Evolutionary conservation across 73 alveolate genomes (phyloP), one percentile per base, ranked within the genome.

Genomic region (Vitrella brassicaformis): DNA sequence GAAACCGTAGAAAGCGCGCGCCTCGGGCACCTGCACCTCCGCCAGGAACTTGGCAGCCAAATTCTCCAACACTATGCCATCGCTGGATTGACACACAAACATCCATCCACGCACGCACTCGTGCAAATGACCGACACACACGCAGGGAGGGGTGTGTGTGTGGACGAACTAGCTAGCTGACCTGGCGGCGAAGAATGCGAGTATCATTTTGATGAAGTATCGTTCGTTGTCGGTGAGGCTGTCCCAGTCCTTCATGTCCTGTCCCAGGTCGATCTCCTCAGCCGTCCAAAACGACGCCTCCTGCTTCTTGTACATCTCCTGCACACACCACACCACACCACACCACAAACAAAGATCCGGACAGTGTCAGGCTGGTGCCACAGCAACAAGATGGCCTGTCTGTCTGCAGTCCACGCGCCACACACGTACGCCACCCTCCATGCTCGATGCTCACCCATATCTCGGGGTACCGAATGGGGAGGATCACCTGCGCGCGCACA

Each of bases 1-100:
- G 90, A 94, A 94, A 70, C 98, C 98, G 74, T 94, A 94, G 92
- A 94, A 94, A 80, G 94, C 90, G 29, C 97, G 81, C n/a, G 95
- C 97, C 73, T 94, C 98, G 26, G 98, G 98, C 31, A 90, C 81
- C 83, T 88, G 82, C 68, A 88, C 89, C 84, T 94, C 98, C 31
- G 87, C 66, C 75, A 87, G 46, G 91, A 94, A 94, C 47, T 85
- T 74, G 67, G 86, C 82, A 18, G 93, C 95, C 66, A 92, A 83
- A 84, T 92, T 92, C 91, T 93, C 98, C 68, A 87, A 84, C 29
- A 93, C 98, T 70, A 93, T 93, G 65, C 98, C 98, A 73, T 92
- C 98, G 47, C 90, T 71, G 91, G 90, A 92, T 72, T 96, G 96
- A 19, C 90, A 87, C 31, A 92, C 98, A 72, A 86, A 84, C 75